Evolutionary conservation across 805 yeast species (phyloP).

Genomic region (Saccharomyces paradoxus): DNA sequence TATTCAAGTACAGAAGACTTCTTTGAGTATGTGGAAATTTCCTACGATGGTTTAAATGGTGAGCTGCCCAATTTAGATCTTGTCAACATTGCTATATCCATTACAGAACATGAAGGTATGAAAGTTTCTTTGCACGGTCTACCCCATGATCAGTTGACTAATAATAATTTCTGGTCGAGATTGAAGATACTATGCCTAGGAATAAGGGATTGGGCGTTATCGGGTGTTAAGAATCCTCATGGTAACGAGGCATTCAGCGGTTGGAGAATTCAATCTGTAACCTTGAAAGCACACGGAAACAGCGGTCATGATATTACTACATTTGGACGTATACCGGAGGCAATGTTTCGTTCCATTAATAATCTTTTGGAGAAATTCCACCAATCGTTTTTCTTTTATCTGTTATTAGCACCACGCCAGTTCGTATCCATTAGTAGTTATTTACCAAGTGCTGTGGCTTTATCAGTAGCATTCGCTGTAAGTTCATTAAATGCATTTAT

Average conservation of each 20-base stretch:
- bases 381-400: slow-evolving; percentile 90
- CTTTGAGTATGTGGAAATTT: slow-evolving; percentile 64
- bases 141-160: slow-evolving; percentile 38
- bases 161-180: slow-evolving; percentile 46
- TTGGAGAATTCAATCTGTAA: slow-evolving; percentile 89
- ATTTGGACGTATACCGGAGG: slow-evolving; percentile 84
- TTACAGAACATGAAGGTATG: slow-evolving; percentile 70
- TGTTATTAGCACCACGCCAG: slow-evolving; percentile 63
- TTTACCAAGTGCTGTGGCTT: slow-evolving; percentile 72
- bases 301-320: slow-evolving; percentile 77
- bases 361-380: slow-evolving; percentile 92
- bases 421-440: slow-evolving; percentile 94
- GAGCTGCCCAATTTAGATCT: slow-evolving; percentile 91
- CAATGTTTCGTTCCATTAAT: slow-evolving; percentile 79
- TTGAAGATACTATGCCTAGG: slow-evolving; percentile 54
- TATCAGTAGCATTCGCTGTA: slow-evolving; percentile 61
- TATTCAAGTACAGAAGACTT: slow-evolving; percentile 58
- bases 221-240: slow-evolving; percentile 56
- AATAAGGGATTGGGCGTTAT: slow-evolving; percentile 54
- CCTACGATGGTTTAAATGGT: slow-evolving; percentile 86
- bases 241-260: slow-evolving; percentile 94
- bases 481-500: slow-evolving; percentile 54
- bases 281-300: slow-evolving; percentile 61
- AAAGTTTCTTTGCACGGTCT: slow-evolving; percentile 58
- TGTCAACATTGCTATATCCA: slow-evolving; percentile 68